phyloP scores from a whole-genome alignment of 768 basidiomycete genomes.

The Cyclocybe aegerita region DNA sequence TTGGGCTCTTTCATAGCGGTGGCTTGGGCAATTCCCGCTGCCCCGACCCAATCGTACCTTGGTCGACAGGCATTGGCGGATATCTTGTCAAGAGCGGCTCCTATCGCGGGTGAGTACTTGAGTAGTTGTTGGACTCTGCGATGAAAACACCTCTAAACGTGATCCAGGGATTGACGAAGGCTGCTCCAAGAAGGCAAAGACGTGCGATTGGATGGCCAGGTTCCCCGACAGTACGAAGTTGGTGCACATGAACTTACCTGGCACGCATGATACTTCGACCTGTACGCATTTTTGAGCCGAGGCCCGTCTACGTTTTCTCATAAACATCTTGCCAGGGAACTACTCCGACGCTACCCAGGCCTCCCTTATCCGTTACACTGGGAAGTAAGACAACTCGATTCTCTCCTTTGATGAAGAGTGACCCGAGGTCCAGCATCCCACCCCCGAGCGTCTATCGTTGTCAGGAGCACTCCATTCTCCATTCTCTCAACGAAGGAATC shows the following conservation, averaged over 20 bases:
- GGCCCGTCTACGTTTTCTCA: neutral
- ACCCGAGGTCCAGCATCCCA: constrained; percentile 25
- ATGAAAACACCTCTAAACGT: neutral
- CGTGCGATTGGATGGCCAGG: constrained; percentile 47
- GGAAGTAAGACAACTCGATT: constrained; percentile 29
- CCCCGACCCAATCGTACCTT: constrained; percentile 13
- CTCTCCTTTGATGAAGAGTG: neutral
- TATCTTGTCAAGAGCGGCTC: constrained; percentile 20
- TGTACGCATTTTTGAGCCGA: constrained; percentile 23
- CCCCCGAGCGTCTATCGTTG: constrained; percentile 36
- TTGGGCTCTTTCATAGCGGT: neutral
- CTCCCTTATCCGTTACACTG: constrained; percentile 41
- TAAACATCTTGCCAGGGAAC: constrained; percentile 31
- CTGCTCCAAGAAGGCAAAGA: constrained; percentile 30
- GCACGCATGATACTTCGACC: constrained; percentile 50
- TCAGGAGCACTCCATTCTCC: constrained; percentile 45
- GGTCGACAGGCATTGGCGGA: constrained; percentile 21
- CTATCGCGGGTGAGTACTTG: constrained; percentile 20
- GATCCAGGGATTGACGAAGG: constrained; percentile 33
- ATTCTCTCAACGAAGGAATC: constrained; percentile 47
- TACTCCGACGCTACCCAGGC: constrained; percentile 42
- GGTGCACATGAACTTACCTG: constrained; percentile 52
- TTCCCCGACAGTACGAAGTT: constrained; percentile 40
- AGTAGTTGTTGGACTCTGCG: neutral
- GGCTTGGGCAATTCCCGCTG: constrained; percentile 3